phyloP scores from a whole-genome alignment of 2,329 filamentous ascomycete species.

The Aspergillus costaricaensis region DNA sequence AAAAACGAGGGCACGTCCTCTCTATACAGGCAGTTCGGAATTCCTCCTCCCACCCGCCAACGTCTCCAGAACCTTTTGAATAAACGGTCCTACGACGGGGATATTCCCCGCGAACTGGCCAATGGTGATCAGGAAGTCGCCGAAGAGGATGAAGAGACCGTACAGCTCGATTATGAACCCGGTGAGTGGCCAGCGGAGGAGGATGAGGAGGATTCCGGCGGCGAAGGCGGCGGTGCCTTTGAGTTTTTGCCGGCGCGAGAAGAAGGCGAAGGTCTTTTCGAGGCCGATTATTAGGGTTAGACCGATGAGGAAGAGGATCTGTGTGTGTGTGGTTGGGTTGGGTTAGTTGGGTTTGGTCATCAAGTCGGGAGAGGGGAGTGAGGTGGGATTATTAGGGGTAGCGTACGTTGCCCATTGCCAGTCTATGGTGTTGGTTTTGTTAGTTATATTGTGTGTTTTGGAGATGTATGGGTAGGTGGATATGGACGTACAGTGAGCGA shows the following conservation, averaged over 20 bases:
- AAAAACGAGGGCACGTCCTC: too few species aligned
- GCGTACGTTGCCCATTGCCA: conserved; percentile 93
- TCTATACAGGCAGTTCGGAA: conserved; percentile 60
- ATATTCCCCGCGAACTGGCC: conserved; percentile 81
- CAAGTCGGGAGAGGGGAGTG: conserved; percentile 9
- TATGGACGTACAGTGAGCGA: conserved; percentile 75
- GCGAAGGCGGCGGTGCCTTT: conserved; percentile 90
- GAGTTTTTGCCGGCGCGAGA: conserved; percentile 88
- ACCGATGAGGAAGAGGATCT: conserved; percentile 98
- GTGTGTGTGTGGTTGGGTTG: background rate
- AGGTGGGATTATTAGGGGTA: conserved; percentile 1
- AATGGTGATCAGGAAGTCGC: conserved; percentile 93
- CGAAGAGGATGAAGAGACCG: conserved; percentile 90
- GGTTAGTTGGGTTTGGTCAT: conserved; percentile 11
- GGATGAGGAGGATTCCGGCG: conserved; percentile 77
- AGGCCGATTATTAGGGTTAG: conserved; percentile 93
- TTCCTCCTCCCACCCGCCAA: conserved; percentile 70
- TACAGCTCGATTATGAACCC: conserved; percentile 91
- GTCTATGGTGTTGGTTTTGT: conserved; percentile 53
- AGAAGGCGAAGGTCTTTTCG: conserved; percentile 89
- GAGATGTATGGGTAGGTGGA: background rate
- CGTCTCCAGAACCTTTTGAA: conserved; percentile 72
- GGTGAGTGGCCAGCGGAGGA: conserved; percentile 85
- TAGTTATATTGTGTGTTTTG: background rate
- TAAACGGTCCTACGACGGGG: conserved; percentile 83